Evolutionary conservation across 495 filamentous ascomycete species (phyloP), one percentile per base, ranked within the genome.

Genomic region (Tuber aestivum): DNA sequence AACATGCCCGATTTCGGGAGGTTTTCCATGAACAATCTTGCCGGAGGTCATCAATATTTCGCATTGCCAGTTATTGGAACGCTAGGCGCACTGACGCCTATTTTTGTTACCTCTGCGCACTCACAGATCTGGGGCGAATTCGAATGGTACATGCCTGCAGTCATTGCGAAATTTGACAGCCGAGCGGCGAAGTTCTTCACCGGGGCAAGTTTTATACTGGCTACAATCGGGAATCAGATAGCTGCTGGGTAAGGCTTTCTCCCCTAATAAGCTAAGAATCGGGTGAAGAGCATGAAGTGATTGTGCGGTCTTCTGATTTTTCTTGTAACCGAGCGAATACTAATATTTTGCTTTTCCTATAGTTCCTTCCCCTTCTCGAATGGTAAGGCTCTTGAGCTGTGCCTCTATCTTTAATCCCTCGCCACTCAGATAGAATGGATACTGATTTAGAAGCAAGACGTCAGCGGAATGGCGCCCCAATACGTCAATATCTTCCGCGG

Each of bases 1-100:
- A 86, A 85, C 81, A 86, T 86, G 85, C 83, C 84, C 41, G 84
- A 85, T 77, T 84, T 85, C 56, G 81, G 82, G 18, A 82, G 84
- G 10, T 85, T 84, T 75, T 84, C 84, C 10, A 82, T 81, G 69
- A 83, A 85, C 72, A 76, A 76, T 27, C 79, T 85, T 35, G 74
- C 74, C 16, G 84, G 84, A 16, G 75, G 74, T 35, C 83, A 85
- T 50, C 84, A 86, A 74, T 84, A 83, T 75, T 72, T 85, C 65
- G 84, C 84, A 35, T 82, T 86, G 23, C 84, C 84, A 16, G 78
- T 85, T 50, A 84, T 86, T 38, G 84, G 83, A 65, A 86, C 85
- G 6, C 82, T 86, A 12, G 83, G 84, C 70, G 80, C 83, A 37
- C 77, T 86, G 20, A 83, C 84, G 10, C 84, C 83, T 37, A 84